Evolutionary conservation across 2,329 filamentous ascomycete species (phyloP).

Genomic region (Ascomycota sp.): DNA sequence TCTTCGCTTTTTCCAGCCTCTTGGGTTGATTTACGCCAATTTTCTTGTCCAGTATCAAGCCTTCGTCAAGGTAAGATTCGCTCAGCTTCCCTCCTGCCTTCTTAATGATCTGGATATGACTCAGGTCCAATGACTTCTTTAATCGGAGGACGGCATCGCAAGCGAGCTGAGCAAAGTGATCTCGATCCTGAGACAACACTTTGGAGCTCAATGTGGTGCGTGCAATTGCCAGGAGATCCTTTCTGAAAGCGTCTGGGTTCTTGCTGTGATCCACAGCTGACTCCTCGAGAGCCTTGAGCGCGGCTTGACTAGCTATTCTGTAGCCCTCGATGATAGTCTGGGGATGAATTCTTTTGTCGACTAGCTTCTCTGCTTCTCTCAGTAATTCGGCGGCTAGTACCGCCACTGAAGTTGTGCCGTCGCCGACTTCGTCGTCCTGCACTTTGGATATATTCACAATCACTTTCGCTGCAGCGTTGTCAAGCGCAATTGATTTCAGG

Average conservation of each 20-base stretch:
- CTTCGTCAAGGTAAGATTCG: conserved; percentile 92
- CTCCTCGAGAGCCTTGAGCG: conserved; percentile 62
- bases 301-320: conserved; percentile 82
- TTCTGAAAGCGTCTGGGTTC: conserved; percentile 61
- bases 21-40: conserved; percentile 98
- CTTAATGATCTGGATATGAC: conserved; percentile 98
- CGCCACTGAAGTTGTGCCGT: conserved; percentile 93
- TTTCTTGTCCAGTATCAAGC: conserved; percentile 97
- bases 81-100: conserved; percentile 93
- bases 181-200: conserved; percentile 78
- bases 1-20: conserved; percentile 91
- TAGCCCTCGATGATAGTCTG: conserved; percentile 99
- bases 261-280: conserved; percentile 77
- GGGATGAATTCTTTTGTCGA: conserved; percentile 95
- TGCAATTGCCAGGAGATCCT: conserved; percentile 76
- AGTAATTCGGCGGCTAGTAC: conserved; percentile 87
- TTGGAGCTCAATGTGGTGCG: conserved; percentile 93
- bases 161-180: conserved; percentile 75
- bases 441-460: conserved; percentile 98
- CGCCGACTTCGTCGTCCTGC: conserved; percentile 94
- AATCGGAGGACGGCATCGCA: conserved; percentile 79
- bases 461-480: conserved; percentile 95
- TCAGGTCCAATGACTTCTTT: conserved; percentile 76
- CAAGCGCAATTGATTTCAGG: conserved; percentile 90
- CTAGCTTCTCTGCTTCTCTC: conserved; percentile 86